Evolutionary conservation across 1,139 yeast species (phyloP).

Genomic region (Lodderomyces theae): DNA sequence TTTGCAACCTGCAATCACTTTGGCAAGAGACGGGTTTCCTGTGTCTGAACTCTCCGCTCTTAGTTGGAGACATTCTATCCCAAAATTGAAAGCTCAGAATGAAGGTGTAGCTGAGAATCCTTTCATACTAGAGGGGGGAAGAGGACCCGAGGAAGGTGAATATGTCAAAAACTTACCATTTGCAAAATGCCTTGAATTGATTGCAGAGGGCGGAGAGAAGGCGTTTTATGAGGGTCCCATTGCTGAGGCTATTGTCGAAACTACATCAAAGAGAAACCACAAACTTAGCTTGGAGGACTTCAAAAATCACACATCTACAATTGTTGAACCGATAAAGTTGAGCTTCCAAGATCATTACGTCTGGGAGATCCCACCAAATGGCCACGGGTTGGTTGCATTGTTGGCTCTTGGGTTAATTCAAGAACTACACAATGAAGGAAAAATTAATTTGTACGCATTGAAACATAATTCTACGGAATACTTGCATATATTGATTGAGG

Average conservation of each 20-base stretch:
- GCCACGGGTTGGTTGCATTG: conserved; percentile 74
- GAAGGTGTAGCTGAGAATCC: conserved; percentile 30
- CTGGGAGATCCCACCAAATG: conserved; percentile 83
- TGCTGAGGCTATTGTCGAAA: conserved; percentile 63
- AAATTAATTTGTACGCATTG: conserved; percentile 42
- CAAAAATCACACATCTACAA: conserved; percentile 51
- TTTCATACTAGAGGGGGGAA: conserved; percentile 33
- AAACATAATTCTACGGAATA: conserved; percentile 72
- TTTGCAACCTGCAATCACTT: conserved; percentile 65
- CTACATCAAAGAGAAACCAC: conserved; percentile 53
- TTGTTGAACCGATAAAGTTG: conserved; percentile 59
- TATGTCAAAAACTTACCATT: conserved; percentile 50
- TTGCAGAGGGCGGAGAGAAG: conserved; percentile 57
- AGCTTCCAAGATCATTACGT: conserved; percentile 44
- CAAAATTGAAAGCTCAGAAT: conserved; percentile 39
- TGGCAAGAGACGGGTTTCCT: conserved; percentile 68
- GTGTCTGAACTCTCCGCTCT: conserved; percentile 57
- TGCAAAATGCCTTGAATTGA: conserved; percentile 51
- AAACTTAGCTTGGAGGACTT: conserved; percentile 57
- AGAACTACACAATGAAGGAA: conserved; percentile 48
- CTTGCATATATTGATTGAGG: conserved; percentile 65
- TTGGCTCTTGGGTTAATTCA: conserved; percentile 65
- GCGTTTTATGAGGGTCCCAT: conserved; percentile 70
- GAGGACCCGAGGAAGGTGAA: conserved; percentile 60
- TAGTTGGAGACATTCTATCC: conserved; percentile 46